Conservation (phyloP, 2,329 filamentous ascomycete species). For the Zalaria sp. region DNA sequence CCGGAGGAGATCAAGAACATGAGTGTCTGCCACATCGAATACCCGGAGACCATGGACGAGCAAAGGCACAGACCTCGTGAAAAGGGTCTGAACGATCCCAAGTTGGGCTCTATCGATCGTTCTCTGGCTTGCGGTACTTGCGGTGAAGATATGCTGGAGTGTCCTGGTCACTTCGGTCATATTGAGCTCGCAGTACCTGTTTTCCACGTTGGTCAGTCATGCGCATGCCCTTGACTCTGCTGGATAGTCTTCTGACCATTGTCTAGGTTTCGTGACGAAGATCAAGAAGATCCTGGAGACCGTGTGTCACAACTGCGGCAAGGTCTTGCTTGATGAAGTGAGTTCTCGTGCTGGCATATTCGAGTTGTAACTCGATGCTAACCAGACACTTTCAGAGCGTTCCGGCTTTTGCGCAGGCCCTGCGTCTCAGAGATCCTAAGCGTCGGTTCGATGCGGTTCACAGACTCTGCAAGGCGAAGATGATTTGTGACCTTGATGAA, state of each 20-base stretch:
- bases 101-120: conserved; percentile 90
- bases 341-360: conserved; percentile 46
- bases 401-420: conserved; percentile 66
- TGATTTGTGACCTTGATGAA: conserved; percentile 69
- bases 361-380: conserved; percentile 3
- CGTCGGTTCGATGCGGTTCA: conserved; percentile 86
- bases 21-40: conserved; percentile 91
- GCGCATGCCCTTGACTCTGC: background rate
- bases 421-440: conserved; percentile 82
- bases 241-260: conserved; percentile 13
- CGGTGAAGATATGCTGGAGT: conserved; percentile 88
- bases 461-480: conserved; percentile 81
- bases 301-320: conserved; percentile 97
- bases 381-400: conserved; percentile 49
- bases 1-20: conserved; percentile 98
- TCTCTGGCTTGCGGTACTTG: conserved; percentile 94
- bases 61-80: conserved; percentile 80
- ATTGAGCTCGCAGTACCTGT: conserved; percentile 96
- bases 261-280: conserved; percentile 89
- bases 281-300: conserved; percentile 99
- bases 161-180: conserved; percentile 95
- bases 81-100: conserved; percentile 86
- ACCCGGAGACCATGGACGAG: conserved; percentile 99
- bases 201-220: conserved; percentile 58
- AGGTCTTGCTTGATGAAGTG: conserved; percentile 95